Evolutionary conservation across 257 asterid genomes (phyloP).

Genomic region (Dorcoceras hygrometricum): DNA sequence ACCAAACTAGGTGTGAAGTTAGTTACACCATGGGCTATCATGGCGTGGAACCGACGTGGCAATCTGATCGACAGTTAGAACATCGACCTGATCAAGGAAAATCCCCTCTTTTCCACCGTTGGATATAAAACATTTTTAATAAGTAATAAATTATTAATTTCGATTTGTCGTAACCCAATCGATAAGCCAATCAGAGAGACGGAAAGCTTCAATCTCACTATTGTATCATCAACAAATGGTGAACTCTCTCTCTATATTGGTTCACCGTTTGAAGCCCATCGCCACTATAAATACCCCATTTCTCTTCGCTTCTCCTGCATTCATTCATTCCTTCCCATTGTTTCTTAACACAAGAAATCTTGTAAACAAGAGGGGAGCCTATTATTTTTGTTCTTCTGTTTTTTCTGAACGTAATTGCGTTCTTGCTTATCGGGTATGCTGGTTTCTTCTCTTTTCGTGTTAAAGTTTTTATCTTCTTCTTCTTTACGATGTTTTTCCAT

Average conservation of each 20-base stretch:
- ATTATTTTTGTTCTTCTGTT: background rate
- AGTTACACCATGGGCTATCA: background rate
- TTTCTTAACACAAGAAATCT: conserved; percentile 5
- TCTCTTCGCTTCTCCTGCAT: conserved; percentile 17
- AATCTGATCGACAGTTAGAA: conserved; percentile 21
- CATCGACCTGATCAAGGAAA: conserved; percentile 25
- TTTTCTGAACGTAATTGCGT: conserved; percentile 24
- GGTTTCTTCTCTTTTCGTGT: background rate
- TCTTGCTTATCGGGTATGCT: conserved; percentile 39
- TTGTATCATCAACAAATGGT: conserved; percentile 24
- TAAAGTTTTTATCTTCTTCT: background rate
- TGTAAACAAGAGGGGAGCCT: background rate
- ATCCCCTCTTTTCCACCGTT: conserved; percentile 27
- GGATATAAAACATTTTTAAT: conserved; percentile 5
- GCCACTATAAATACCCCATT: conserved; percentile 40
- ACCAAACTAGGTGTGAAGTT: background rate
- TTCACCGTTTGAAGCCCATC: conserved; percentile 21
- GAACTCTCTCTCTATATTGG: conserved; percentile 19
- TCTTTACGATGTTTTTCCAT: background rate
- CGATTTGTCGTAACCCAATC: conserved; percentile 19
- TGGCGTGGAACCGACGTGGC: conserved; percentile 52
- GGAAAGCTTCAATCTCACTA: conserved; percentile 9
- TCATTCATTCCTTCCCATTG: conserved; percentile 13
- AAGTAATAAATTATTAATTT: background rate
- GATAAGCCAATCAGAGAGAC: conserved; percentile 4